Evolutionary conservation across 2,329 filamentous ascomycete genomes (phyloP), one percentile per base, ranked within the genome.

Genomic region (Cordyceps militaris): DNA sequence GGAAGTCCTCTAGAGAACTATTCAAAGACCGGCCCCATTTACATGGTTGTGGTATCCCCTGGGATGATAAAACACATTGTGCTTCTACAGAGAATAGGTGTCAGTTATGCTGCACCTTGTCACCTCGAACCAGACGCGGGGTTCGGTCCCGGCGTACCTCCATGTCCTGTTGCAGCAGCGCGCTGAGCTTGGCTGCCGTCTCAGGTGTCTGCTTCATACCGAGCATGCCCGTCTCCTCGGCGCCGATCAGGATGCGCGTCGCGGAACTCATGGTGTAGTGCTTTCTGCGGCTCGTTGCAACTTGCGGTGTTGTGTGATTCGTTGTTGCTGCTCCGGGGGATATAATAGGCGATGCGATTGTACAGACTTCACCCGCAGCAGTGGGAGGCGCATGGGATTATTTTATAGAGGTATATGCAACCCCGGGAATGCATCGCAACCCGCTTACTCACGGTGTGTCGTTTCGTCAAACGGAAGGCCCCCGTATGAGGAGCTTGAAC

Each of bases 31-130:
- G 28, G 5, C n/a, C 13, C 2, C 2, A 59, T 69, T 65, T 73
- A 79, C 89, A 66, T 96, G 91, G 69, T 96, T 89, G 66, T 97
- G 92, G 61, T 88, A 95, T 0, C 87, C 87, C 1, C 71, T 66
- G 0, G 79, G 60, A 61, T 94, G 95, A 77, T 91, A 96, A 73
- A 87, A 95, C 59, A 91, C 86, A 67, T 96, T 88, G 64, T 91
- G 83, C 16, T 23, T 23, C 24, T 32, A 38, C 6, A 42, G 24
- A 24, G 24, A 30, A 16, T 7, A 19, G n/a, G 57, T 7, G 10
- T 40, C 26, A 16, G 51, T 23, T 13, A 36, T 38, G 14, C 14
- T 6, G 14, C 5, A 38, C 5, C 34, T 6, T 3, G 14, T 16
- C n/a, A 4, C 34, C 14, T 38, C 3, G 34, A 38, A 16, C n/a